A percentile compares a stretch with the other conserved stretches of the same genome.
Evolutionary conservation across 805 yeast species (phyloP).

Genomic region (Barnettozyma californica): DNA sequence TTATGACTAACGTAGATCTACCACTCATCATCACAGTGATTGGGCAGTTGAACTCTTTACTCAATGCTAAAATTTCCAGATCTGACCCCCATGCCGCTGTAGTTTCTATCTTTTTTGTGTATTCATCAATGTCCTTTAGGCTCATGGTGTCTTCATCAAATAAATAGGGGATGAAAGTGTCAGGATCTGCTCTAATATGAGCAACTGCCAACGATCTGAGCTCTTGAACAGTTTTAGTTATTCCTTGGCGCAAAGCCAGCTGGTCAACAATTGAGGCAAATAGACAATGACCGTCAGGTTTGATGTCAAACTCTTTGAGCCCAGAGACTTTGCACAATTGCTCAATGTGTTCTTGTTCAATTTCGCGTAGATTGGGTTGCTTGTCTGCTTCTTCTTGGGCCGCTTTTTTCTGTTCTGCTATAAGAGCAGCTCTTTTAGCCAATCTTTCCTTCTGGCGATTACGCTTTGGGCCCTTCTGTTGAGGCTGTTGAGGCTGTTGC

Average conservation of each 20-base stretch:
- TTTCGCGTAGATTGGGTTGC: conserved; percentile 61
- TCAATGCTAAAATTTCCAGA: conserved; percentile 78
- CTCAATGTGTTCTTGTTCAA: conserved; percentile 65
- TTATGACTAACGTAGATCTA: conserved; percentile 56
- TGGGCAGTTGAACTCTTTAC: conserved; percentile 65
- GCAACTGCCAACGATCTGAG: conserved; percentile 62
- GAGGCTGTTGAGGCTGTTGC: conserved; percentile 17
- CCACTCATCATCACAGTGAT: conserved; percentile 79
- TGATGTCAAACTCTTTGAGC: conserved; percentile 59
- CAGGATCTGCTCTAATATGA: conserved; percentile 58
- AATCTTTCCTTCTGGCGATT: conserved; percentile 83
- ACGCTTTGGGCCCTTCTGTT: conserved; percentile 41
- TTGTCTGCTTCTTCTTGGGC: conserved; percentile 66
- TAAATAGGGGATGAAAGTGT: conserved; percentile 74
- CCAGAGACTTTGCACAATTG: conserved; percentile 43
- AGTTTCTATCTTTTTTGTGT: conserved; percentile 59
- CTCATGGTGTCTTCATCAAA: conserved; percentile 73
- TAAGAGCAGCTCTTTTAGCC: conserved; percentile 69
- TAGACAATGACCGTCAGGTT: conserved; percentile 92
- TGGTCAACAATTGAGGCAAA: conserved; percentile 86
- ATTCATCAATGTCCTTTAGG: conserved; percentile 59
- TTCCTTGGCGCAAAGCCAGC: conserved; percentile 45
- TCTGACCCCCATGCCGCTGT: conserved; percentile 98
- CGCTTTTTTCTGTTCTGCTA: conserved; percentile 54
- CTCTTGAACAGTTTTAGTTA: conserved; percentile 36